A percentile compares a stretch with the other conserved stretches of the same genome.
Evolutionary conservation across 139 green algal species (phyloP).

Genomic region (Mychonastes homosphaera): DNA sequence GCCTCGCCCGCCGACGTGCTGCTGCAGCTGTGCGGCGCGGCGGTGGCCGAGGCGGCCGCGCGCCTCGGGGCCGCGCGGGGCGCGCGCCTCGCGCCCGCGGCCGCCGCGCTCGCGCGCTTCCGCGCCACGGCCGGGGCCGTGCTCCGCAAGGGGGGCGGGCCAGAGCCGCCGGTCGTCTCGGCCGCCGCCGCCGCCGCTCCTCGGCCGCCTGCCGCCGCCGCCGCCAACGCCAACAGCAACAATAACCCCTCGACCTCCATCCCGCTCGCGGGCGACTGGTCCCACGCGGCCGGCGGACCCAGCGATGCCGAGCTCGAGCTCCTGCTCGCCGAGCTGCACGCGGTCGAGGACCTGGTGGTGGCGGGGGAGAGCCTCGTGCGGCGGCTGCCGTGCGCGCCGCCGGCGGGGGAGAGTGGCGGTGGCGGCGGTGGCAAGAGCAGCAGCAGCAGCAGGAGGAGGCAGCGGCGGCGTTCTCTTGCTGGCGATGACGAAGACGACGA

Average conservation of each 20-base stretch:
- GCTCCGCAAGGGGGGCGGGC: constrained; percentile 10
- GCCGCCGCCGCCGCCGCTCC: background rate
- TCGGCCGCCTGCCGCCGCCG: too few relatives aligned
- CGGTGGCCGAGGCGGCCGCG: constrained; percentile 23
- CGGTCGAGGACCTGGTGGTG: constrained; percentile 29
- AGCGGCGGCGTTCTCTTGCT: too few relatives aligned
- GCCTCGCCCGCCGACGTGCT: constrained; percentile 40
- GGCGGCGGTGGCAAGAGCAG: too few relatives aligned
- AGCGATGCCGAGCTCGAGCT: constrained; percentile 35
- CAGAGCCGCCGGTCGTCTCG: background rate
- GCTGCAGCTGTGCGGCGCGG: constrained; percentile 45
- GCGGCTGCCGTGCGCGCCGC: too few relatives aligned
- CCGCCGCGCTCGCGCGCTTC: constrained; percentile 22
- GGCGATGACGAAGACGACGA: too few relatives aligned
- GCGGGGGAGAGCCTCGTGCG: too few relatives aligned
- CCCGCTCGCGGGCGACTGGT: constrained; percentile 8
- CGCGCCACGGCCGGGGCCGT: constrained; percentile 5
- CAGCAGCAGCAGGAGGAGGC: too few relatives aligned
- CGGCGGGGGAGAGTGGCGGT: too few relatives aligned
- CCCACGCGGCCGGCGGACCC: constrained; percentile 10
- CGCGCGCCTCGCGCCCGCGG: constrained; percentile 34
- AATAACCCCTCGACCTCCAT: background rate
- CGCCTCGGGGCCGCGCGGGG: constrained; percentile 34
- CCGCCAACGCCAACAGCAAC: constrained; percentile 1
- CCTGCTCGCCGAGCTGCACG: constrained; percentile 33